Percentiles rank a stretch among this genome's conserved stretches.
phyloP scores from a whole-genome alignment of 495 filamentous ascomycete genomes.

The Penicillium cosmopolitanum region DNA sequence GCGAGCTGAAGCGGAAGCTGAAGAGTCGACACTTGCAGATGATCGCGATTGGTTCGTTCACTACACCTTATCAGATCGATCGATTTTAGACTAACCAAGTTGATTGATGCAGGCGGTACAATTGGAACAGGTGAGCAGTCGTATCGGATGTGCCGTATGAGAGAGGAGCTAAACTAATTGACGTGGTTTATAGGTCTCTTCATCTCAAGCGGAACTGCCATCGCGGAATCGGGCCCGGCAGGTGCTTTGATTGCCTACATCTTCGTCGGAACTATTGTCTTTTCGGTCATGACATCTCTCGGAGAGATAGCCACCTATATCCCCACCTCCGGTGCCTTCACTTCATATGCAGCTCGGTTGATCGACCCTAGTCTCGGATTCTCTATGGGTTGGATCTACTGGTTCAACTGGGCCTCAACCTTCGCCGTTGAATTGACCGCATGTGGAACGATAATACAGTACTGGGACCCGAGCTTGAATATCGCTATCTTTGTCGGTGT shows the following conservation, averaged over 20 bases:
- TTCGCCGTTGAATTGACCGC: conserved; percentile 71
- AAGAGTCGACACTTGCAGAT: conserved; percentile 69
- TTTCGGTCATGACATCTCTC: conserved; percentile 50
- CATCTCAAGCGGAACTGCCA: conserved; percentile 67
- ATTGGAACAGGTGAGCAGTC: conserved; percentile 63
- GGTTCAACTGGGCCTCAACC: conserved; percentile 60
- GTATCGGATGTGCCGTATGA: background rate
- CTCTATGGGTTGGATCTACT: conserved; percentile 74
- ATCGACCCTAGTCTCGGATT: conserved; percentile 71
- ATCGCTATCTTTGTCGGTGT: conserved; percentile 68
- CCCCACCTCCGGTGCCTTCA: conserved; percentile 71
- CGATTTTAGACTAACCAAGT: background rate
- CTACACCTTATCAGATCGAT: conserved; percentile 37
- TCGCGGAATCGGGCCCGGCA: conserved; percentile 63
- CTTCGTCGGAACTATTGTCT: conserved; percentile 59
- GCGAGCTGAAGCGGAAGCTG: conserved; percentile 55
- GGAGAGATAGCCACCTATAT: conserved; percentile 76
- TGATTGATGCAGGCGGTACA: conserved; percentile 65
- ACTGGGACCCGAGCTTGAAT: conserved; percentile 62
- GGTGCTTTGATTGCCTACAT: conserved; percentile 67
- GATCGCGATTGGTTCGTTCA: conserved; percentile 62
- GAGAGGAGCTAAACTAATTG: conserved; percentile 11
- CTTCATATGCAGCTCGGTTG: conserved; percentile 68
- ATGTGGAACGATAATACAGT: conserved; percentile 68
- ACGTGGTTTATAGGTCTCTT: conserved; percentile 48